Percentiles rank a stretch among this genome's conserved stretches.
Evolutionary conservation across 2,329 filamentous ascomycete species (phyloP).

Genomic region (Cladosporium sp.): DNA sequence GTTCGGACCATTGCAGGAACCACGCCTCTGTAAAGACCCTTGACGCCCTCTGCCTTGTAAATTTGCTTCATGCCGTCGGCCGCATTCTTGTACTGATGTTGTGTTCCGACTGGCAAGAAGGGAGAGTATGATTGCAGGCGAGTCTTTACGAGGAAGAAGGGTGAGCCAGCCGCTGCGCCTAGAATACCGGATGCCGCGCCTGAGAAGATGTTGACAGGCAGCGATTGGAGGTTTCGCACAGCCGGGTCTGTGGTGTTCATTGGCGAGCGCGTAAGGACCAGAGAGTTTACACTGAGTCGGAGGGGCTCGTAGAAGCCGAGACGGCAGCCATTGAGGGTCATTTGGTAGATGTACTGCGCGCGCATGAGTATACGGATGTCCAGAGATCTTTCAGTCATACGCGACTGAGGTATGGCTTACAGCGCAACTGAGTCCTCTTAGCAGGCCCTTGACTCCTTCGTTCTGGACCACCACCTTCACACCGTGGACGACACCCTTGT

Average conservation of each 20-base stretch:
- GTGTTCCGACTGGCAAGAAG: slow-evolving; percentile 92
- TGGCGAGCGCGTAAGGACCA: slow-evolving; percentile 63
- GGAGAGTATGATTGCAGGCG: slow-evolving; percentile 91
- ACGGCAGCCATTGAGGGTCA: slow-evolving; percentile 93
- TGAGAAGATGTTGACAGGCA: slow-evolving; percentile 90
- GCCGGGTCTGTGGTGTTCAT: slow-evolving; percentile 53
- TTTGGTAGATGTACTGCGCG: slow-evolving; percentile 84
- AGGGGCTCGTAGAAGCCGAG: slow-evolving; percentile 97
- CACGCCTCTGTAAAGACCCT: slow-evolving; percentile 85
- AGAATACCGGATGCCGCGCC: slow-evolving; percentile 87
- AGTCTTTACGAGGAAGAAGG: slow-evolving; percentile 98
- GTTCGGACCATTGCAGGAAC: slow-evolving; percentile 93
- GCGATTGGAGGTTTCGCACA: slow-evolving; percentile 63
- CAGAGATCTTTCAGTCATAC: neutral
- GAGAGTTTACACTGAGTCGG: slow-evolving; percentile 58
- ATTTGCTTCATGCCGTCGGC: slow-evolving; percentile 81
- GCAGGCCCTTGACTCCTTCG: slow-evolving; percentile 81
- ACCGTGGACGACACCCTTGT: slow-evolving; percentile 88
- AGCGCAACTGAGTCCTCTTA: slow-evolving; percentile 85
- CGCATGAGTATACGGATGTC: neutral
- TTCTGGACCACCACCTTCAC: slow-evolving; percentile 87
- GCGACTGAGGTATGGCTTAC: slow-evolving; percentile 41
- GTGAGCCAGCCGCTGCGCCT: slow-evolving; percentile 87
- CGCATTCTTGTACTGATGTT: slow-evolving; percentile 87
- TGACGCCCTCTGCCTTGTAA: slow-evolving; percentile 71